A percentile compares a stretch with the other conserved stretches of the same genome.
Evolutionary conservation across 306 rosid genomes (phyloP).

Genomic region (Trichosanthes truncata): DNA sequence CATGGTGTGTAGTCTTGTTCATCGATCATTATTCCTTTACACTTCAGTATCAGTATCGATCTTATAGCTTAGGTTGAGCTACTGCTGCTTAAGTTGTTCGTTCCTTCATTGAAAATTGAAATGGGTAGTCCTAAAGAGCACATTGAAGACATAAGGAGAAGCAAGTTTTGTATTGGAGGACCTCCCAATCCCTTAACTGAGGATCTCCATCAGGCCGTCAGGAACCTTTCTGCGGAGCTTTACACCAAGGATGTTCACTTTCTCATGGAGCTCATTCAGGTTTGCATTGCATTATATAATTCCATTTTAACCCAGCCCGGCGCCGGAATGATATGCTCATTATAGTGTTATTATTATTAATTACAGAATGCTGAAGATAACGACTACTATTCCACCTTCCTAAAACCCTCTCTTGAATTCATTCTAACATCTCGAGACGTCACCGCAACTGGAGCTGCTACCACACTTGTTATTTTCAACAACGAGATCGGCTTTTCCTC

Average conservation of each 20-base stretch:
- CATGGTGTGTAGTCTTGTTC: no score
- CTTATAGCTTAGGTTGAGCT: no score
- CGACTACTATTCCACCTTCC: slow-evolving; percentile 28
- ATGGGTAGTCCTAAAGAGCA: slow-evolving; percentile 29
- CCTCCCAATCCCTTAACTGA: slow-evolving; percentile 24
- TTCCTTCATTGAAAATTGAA: no score
- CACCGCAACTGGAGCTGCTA: slow-evolving; percentile 49
- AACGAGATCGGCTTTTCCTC: slow-evolving; percentile 64
- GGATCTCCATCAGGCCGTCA: slow-evolving; percentile 51
- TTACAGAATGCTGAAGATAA: slow-evolving; percentile 89
- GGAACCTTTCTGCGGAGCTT: slow-evolving; percentile 50
- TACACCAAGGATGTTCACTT: slow-evolving; percentile 68
- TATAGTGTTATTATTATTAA: no score
- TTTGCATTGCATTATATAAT: no score
- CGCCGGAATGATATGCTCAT: no score
- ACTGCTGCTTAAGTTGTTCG: no score
- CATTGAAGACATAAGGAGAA: slow-evolving; percentile 40
- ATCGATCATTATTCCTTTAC: no score
- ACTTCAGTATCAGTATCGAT: no score
- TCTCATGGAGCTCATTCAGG: slow-evolving; percentile 76
- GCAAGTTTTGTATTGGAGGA: slow-evolving; percentile 53
- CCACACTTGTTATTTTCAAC: slow-evolving; percentile 59
- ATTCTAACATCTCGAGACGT: slow-evolving; percentile 53
- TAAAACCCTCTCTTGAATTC: slow-evolving; percentile 48
- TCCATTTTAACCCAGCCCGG: no score